Evolutionary conservation across 2,329 filamentous ascomycete genomes (phyloP).

Genomic region (Botryosphaeria dothidea): DNA sequence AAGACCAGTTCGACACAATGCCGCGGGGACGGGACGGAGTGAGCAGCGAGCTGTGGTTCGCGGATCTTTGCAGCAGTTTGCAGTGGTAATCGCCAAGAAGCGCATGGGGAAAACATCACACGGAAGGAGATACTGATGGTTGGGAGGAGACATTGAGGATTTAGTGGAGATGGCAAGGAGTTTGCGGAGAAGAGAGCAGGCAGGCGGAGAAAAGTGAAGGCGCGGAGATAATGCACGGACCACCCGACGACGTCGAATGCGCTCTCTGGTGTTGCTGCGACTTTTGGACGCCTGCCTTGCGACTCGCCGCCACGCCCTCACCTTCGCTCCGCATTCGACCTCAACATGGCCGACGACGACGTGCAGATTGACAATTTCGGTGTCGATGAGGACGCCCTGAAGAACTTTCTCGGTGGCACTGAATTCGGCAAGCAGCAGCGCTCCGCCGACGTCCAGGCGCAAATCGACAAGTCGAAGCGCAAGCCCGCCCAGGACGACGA

Average conservation of each 20-base stretch:
- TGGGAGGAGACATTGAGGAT: background rate
- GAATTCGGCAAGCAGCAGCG: constrained; percentile 83
- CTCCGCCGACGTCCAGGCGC: constrained; percentile 72
- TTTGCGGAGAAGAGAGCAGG: background rate
- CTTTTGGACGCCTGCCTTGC: background rate
- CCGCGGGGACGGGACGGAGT: no score
- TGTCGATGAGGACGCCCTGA: constrained; percentile 65
- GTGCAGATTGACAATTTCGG: constrained; percentile 11
- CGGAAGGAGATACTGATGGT: background rate
- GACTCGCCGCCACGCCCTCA: background rate
- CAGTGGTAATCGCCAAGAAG: no score
- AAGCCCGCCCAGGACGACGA: constrained; percentile 28
- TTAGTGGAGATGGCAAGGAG: background rate
- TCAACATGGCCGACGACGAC: constrained; percentile 10
- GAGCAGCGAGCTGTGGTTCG: no score
- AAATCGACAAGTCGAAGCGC: constrained; percentile 78
- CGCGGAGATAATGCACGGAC: background rate
- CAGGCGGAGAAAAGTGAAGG: background rate
- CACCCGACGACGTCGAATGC: background rate
- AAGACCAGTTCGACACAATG: background rate
- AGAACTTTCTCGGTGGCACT: constrained; percentile 70
- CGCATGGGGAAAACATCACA: no score
- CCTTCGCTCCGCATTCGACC: background rate
- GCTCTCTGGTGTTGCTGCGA: constrained; percentile 3
- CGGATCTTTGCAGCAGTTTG: no score